phyloP scores from a whole-genome alignment of 371 early-diverging fungal species.

The Mucor piriformis region DNA sequence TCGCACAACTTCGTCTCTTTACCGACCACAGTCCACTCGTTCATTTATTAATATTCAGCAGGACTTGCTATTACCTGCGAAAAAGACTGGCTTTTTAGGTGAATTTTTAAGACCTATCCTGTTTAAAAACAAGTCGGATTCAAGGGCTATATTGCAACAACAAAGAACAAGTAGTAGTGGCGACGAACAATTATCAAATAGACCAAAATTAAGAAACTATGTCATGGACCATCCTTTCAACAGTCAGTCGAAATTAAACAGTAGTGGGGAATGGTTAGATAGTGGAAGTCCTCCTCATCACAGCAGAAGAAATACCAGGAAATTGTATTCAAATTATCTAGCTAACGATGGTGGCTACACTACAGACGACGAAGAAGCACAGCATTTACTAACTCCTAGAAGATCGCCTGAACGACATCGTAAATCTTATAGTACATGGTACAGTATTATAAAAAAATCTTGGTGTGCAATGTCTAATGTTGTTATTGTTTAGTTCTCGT shows the following conservation, averaged over 20 bases:
- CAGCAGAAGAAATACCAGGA: background rate
- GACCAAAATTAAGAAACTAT: slow-evolving; percentile 26
- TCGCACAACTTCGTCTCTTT: slow-evolving; percentile 18
- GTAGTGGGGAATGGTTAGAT: slow-evolving; percentile 5
- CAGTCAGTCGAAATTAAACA: slow-evolving; percentile 1
- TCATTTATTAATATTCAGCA: slow-evolving; percentile 13
- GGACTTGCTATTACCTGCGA: background rate
- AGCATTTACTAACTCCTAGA: slow-evolving; percentile 18
- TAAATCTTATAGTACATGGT: background rate
- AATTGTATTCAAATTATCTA: slow-evolving; percentile 15
- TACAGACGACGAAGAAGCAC: slow-evolving; percentile 48
- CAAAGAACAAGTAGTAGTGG: slow-evolving; percentile 3
- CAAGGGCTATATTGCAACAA: slow-evolving; percentile 1
- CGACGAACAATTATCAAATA: slow-evolving; percentile 3
- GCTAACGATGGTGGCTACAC: slow-evolving; percentile 31
- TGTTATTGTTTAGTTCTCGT: background rate
- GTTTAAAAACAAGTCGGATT: slow-evolving; percentile 18
- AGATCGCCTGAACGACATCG: background rate
- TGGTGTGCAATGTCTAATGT: background rate
- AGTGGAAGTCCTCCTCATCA: slow-evolving; percentile 7
- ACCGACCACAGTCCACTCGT: slow-evolving; percentile 31
- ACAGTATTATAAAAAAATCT: background rate
- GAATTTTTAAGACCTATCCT: slow-evolving; percentile 19
- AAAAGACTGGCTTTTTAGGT: slow-evolving; percentile 9
- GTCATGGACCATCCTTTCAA: slow-evolving; percentile 19